Base-by-base conservation (phyloP, 164 flowering plant species). In the Sextonia rubra region DNA sequence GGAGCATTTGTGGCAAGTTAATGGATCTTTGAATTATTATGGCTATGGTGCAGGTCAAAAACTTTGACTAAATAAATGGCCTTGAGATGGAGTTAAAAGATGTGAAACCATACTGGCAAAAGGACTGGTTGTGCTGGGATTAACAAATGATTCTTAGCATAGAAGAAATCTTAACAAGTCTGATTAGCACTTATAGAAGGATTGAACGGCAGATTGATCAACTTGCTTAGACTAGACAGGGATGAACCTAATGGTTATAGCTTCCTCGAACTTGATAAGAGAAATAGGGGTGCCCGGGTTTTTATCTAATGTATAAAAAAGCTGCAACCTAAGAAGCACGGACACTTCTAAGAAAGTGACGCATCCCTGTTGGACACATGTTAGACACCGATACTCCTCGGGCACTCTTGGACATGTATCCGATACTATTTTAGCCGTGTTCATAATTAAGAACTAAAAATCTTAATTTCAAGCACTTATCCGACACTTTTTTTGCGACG, bases 261-360 rank as follows among this genome's bases (percentile, higher is more conserved):
- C 29, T 74, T 78, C 63, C 61, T 74, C 11, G 79, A 81, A 69
- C 37, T 76, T 73, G 76, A 72, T 37, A 69, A 74, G 72, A 77
- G 75, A 64, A 80, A 82, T 67, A 75, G 58, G 52, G 65, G 27
- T 69, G 64, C 25, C 56, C 15, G 78, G 66, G 61, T 66, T 70
- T 63, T 15, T 32, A 25, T 62, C 74, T 52, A 79, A 73, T 74
- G 80, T 73, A 20, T 70, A 67, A 71, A 68, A 37, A 81, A 58
- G 29, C 66, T 65, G 73, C 69, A 71, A 7, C 66, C 66, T 14
- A n/a, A n/a, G n/a, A n/a, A n/a, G n/a, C n/a, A n/a, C n/a, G n/a
- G n/a, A n/a, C n/a, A n/a, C n/a, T n/a, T n/a, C n/a, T n/a, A n/a
- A n/a, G n/a, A n/a, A n/a, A n/a, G n/a, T n/a, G n/a, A n/a, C n/a